A percentile compares a stretch with the other conserved stretches of the same genome.
phyloP scores from a whole-genome alignment of 2,329 filamentous ascomycete species.

The Anisogramma anomala region DNA sequence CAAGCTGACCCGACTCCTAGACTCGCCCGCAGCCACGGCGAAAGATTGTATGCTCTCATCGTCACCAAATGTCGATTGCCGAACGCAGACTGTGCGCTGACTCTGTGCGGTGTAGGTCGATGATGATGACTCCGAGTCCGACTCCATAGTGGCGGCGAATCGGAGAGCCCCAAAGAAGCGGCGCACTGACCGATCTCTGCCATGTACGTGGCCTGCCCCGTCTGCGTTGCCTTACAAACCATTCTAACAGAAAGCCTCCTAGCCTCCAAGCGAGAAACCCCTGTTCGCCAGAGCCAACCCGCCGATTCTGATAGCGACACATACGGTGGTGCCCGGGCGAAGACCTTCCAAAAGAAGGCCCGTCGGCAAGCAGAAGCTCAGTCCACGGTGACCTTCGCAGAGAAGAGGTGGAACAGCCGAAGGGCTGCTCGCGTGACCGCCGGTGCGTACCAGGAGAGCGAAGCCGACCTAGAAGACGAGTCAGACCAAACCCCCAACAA shows the following conservation, averaged over 20 bases:
- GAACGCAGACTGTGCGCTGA: conserved; percentile 16
- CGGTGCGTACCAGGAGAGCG: conserved; percentile 55
- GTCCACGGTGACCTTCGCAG: conserved; percentile 54
- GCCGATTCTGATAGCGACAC: conserved; percentile 60
- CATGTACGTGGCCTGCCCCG: conserved; percentile 36
- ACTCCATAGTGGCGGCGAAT: conserved; percentile 45
- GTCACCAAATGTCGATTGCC: not conserved
- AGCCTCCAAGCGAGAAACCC: conserved; percentile 52
- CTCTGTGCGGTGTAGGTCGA: conserved; percentile 29
- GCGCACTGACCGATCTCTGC: conserved; percentile 52
- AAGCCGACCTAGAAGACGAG: conserved; percentile 53
- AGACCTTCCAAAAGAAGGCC: conserved; percentile 62
- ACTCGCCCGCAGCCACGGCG: conserved; percentile 46
- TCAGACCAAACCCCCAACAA: conserved; percentile 58
- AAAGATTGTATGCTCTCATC: conserved; percentile 38
- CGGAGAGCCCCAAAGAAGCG: conserved; percentile 56
- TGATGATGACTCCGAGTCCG: conserved; percentile 59
- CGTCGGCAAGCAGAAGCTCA: conserved; percentile 60
- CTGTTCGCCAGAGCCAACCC: conserved; percentile 39
- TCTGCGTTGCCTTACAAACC: not conserved
- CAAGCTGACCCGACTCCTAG: conserved; percentile 23
- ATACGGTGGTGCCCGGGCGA: conserved; percentile 66
- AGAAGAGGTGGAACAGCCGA: conserved; percentile 85
- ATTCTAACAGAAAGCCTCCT: conserved; percentile 6
- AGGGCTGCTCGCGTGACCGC: conserved; percentile 62